Base-by-base conservation (phyloP, 495 filamentous ascomycete species). In the Amniculicola lignicola region DNA sequence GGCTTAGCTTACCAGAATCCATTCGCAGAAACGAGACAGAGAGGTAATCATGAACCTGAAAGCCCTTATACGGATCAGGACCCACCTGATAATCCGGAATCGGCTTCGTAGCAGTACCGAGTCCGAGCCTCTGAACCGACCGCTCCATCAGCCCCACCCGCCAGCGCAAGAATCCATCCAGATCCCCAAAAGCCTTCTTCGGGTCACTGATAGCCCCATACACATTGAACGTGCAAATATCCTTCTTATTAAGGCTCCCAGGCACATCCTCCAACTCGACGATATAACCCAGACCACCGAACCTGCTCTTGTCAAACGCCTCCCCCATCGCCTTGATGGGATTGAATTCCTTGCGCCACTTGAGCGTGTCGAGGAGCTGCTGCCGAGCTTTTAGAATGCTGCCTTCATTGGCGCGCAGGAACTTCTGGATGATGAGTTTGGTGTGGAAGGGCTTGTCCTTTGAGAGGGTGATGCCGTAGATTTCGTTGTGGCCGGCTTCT, bases 11-110 rank as follows among this genome's bases (percentile, higher is more conserved):
- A 57, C 47, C 19, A 1, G 86, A 78, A 45, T 88, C 81, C 67
- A 83, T 77, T 19, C 87, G 83, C 37, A 95, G 74, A 76, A 95
- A 95, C 59, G 79, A 84, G 64, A 95, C 80, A 43, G 80, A 82
- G 57, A 86, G 74, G 76, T 94, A 96, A 73, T 96, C 90, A 74
- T 96, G 90, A 4, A 96, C 82, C 70, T 96, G 90, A 56, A 87
- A 77, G 67, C 90, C 87, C 72, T 89, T 84, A 72, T 95, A 93
- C 1, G 87, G 88, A 67, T 96, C 90, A 15, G 76, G 58, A 10
- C 70, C 70, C 14, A 62, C 71, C 57, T 79, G 77, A 44, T 82
- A 79, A 56, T 88, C 85, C 1, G 87, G 84, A 59, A 95, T 91
- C 23, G 84, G 79, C 49, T 76, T 71, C 15, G 81, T 87, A 18